Evolutionary conservation across 257 asterid species (phyloP), one percentile per base, ranked within the genome.

Genomic region (Solanum clarkiae): DNA sequence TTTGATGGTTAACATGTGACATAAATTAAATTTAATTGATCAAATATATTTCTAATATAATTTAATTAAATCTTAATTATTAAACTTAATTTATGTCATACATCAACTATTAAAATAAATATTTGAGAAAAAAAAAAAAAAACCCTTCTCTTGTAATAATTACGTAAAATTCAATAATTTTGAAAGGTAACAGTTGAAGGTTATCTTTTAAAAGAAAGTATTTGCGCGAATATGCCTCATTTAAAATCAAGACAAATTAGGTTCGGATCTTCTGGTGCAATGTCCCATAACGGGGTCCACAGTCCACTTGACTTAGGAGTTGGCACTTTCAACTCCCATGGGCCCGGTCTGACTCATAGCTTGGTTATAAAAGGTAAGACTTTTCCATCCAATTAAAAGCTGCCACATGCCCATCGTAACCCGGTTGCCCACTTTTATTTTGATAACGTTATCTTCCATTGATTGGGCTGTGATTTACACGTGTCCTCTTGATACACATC

Each of bases 361-460:
- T 26, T 26, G 26, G 29, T 13, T 29, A 16, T 36, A 36, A 36
- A 10, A 16, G 26, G 65, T 26, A 79, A 53, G 26, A 79, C 22
- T 26, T 26, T 45, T 79, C 2, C 10, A 51, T 26, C 65, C 82
- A 79, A 17, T 79, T 9, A 53, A 2, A 53, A 10, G 5, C 1
- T 9, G 82, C 62, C 94, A 90, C 92, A 92, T 91, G 80, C 13
- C 8, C 24, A 6, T 10, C 8, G 56, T 9, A 70, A 86, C 90
- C 88, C 84, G 84, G 82, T 62, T 26, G 1, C 51, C 84, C 85
- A 80, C 88, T 71, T 80, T 59, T 47, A 75, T 86, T 86, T 82
- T 44, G 85, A 93, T 93, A 91, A 91, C 91, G 93, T 87, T 93
- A 90, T 92, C 95, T 65, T 88, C 82, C 88, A 80, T 71, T 87